Percentiles rank a stretch among this genome's conserved stretches.
These are phyloP conservation scores for Kregervanrija delftensis DNA, from an alignment of 805 yeast genomes.

Conservation along the genomic window DNA sequence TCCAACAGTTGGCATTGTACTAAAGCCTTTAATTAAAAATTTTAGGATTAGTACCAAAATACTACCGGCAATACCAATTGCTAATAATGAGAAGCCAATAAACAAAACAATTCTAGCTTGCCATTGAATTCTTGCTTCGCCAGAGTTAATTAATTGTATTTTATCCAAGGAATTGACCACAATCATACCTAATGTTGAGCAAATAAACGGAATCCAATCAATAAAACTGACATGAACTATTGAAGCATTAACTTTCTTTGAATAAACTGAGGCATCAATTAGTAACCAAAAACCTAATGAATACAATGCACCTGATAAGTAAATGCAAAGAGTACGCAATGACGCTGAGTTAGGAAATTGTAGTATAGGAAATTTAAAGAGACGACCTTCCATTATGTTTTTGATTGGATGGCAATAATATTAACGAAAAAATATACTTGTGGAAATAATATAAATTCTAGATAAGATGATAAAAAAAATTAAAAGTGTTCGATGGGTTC, in stretches of 20 bases:
- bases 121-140: slow-evolving; percentile 54
- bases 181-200: slow-evolving; percentile 85
- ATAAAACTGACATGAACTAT: slow-evolving; percentile 81
- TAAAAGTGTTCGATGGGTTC: too few species aligned
- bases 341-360: slow-evolving; percentile 65
- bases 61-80: slow-evolving; percentile 92
- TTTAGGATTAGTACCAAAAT: slow-evolving; percentile 82
- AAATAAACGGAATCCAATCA: slow-evolving; percentile 93
- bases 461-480: too few species aligned
- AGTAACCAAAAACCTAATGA: slow-evolving; percentile 87
- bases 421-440: background rate
- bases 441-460: background rate
- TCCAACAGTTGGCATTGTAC: slow-evolving; percentile 77
- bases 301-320: slow-evolving; percentile 68
- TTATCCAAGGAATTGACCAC: slow-evolving; percentile 71
- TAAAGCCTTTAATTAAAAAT: slow-evolving; percentile 69
- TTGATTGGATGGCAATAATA: slow-evolving; percentile 1
- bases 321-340: slow-evolving; percentile 68
- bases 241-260: slow-evolving; percentile 80
- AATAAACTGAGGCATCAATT: slow-evolving; percentile 82
- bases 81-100: slow-evolving; percentile 85
- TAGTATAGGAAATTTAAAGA: slow-evolving; percentile 60
- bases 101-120: slow-evolving; percentile 88
- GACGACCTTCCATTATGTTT: slow-evolving; percentile 22
- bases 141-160: slow-evolving; percentile 32